These are phyloP conservation scores for Mycena olivaceomarginata DNA, from an alignment of 768 basidiomycete species.

Conservation along the genomic window DNA sequence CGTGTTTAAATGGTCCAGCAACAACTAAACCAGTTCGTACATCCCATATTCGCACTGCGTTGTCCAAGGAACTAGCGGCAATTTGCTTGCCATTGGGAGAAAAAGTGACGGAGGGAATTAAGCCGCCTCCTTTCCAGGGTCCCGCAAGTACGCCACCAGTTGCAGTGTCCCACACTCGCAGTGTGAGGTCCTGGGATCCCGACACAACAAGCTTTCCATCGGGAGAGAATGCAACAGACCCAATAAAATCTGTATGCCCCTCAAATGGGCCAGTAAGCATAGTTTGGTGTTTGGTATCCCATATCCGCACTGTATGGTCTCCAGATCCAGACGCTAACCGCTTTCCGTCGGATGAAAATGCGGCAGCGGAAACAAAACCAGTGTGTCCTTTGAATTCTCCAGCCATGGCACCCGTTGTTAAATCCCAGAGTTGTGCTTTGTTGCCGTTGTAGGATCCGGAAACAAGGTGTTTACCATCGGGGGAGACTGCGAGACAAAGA, in stretches of 20 bases:
- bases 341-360: slow-evolving; percentile 1
- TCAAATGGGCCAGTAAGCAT: too few relatives aligned
- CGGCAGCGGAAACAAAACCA: background rate
- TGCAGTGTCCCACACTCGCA: background rate
- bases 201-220: background rate
- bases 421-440: background rate
- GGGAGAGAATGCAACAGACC: too few relatives aligned
- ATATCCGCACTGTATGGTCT: background rate
- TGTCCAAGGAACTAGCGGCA: background rate
- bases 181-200: background rate
- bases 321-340: background rate
- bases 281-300: background rate
- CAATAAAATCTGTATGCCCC: too few relatives aligned
- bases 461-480: background rate
- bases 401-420: background rate
- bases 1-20: background rate
- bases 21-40: background rate
- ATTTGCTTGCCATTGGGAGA: background rate
- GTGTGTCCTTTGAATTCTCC: background rate
- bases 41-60: background rate
- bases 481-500: background rate
- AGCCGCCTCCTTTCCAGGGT: background rate
- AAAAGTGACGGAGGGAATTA: background rate
- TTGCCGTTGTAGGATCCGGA: background rate
- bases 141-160: background rate